A percentile compares a stretch with the other conserved stretches of the same genome.
phyloP scores from a whole-genome alignment of 2,329 filamentous ascomycete species.

The Amauroascus niger region DNA sequence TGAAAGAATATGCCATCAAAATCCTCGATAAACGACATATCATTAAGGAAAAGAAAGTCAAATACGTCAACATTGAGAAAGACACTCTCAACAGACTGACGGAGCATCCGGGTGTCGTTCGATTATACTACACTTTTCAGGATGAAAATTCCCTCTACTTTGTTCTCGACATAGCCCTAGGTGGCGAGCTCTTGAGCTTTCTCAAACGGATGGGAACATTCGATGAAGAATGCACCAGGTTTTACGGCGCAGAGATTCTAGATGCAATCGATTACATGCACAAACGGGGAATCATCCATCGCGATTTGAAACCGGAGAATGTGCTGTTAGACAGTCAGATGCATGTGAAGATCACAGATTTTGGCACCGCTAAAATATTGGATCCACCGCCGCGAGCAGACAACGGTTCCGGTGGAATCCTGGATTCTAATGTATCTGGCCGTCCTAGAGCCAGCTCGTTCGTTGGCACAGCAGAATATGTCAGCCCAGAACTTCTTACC shows the following conservation, averaged over 20 bases:
- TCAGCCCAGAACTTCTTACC: slow-evolving; percentile 91
- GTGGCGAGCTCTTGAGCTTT: slow-evolving; percentile 83
- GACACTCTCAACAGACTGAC: slow-evolving; percentile 93
- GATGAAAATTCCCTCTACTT: slow-evolving; percentile 95
- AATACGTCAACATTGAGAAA: slow-evolving; percentile 99
- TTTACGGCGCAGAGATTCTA: slow-evolving; percentile 91
- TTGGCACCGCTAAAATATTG: slow-evolving; percentile 93
- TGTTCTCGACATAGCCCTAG: slow-evolving; percentile 84
- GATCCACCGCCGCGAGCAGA: slow-evolving; percentile 44
- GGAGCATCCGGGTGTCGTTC: slow-evolving; percentile 91
- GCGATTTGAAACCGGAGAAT: slow-evolving; percentile 94
- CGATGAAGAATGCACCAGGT: slow-evolving; percentile 85
- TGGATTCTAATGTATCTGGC: slow-evolving; percentile 49
- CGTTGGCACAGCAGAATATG: slow-evolving; percentile 95
- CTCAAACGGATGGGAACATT: slow-evolving; percentile 92
- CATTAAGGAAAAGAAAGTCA: slow-evolving; percentile 99
- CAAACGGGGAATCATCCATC: slow-evolving; percentile 86
- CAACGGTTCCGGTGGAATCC: slow-evolving; percentile 35
- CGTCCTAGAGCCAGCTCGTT: slow-evolving; percentile 80
- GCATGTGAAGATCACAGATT: slow-evolving; percentile 98
- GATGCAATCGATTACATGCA: slow-evolving; percentile 99
- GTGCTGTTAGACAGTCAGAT: slow-evolving; percentile 90
- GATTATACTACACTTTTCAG: slow-evolving; percentile 97
- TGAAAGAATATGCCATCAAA: slow-evolving; percentile 96
- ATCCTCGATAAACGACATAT: slow-evolving; percentile 97